Conservation (phyloP, 805 yeast species). For the Wickerhamiella spandovensis region DNA sequence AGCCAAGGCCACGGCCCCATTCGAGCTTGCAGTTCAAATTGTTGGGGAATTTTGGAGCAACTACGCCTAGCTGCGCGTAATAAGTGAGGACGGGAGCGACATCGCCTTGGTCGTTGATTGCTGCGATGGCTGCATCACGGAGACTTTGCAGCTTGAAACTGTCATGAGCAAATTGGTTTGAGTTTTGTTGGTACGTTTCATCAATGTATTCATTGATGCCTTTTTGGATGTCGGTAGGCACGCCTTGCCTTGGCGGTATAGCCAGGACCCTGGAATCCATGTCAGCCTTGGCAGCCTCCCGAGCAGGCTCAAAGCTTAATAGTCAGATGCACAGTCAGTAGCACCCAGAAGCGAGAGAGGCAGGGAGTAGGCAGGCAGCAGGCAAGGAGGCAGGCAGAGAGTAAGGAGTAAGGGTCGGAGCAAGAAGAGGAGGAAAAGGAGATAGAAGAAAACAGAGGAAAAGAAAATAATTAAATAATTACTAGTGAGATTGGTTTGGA, state of each 20-base stretch:
- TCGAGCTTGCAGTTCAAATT: constrained; percentile 41
- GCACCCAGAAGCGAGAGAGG: too few species aligned
- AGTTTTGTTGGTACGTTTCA: constrained; percentile 33
- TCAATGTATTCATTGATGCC: constrained; percentile 30
- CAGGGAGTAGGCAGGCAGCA: too few species aligned
- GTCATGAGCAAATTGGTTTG: constrained; percentile 31
- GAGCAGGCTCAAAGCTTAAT: too few species aligned
- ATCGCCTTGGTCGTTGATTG: constrained; percentile 1
- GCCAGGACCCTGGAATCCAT: constrained; percentile 1
- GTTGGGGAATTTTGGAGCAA: constrained; percentile 43
- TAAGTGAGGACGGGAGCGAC: constrained; percentile 10
- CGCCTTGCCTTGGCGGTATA: not conserved
- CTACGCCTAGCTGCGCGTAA: constrained; percentile 11
- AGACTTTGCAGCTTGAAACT: constrained; percentile 21
- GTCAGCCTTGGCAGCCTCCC: too few species aligned
- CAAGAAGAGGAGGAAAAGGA: too few species aligned
- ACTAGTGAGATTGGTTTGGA: too few species aligned
- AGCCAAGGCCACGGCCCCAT: constrained; percentile 64
- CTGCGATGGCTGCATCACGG: constrained; percentile 16
- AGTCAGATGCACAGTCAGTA: too few species aligned
- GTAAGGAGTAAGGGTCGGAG: too few species aligned
- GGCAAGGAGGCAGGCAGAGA: too few species aligned
- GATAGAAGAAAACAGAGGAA: too few species aligned
- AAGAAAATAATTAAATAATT: too few species aligned
- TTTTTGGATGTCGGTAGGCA: not conserved